phyloP scores from a whole-genome alignment of 1,284 basidiomycete genomes.

The Ceratobasidium sp. region DNA sequence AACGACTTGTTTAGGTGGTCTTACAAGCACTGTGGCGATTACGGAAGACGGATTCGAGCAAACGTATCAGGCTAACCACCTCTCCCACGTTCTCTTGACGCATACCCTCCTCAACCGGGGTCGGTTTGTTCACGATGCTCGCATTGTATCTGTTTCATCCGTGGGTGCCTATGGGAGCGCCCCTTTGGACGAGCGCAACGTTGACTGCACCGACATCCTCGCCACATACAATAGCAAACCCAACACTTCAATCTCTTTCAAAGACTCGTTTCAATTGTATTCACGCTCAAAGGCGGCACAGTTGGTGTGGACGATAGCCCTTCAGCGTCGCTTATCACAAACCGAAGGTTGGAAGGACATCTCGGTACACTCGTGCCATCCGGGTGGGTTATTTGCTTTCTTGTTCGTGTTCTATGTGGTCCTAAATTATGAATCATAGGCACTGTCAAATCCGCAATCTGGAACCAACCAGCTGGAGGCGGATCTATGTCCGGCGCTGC shows the following conservation, averaged over 20 bases:
- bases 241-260: slow-evolving; percentile 5
- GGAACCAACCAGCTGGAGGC: background rate
- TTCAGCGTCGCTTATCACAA: slow-evolving; percentile 16
- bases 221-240: slow-evolving; percentile 3
- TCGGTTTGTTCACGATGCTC: slow-evolving; percentile 21
- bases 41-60: slow-evolving; percentile 44
- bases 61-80: slow-evolving; percentile 42
- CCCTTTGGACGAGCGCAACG: slow-evolving; percentile 28
- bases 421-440: background rate
- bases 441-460: background rate
- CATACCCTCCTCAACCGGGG: slow-evolving; percentile 37
- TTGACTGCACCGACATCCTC: slow-evolving; percentile 33
- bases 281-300: slow-evolving; percentile 36
- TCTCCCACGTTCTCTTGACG: slow-evolving; percentile 40
- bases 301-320: slow-evolving; percentile 32
- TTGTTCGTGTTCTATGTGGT: background rate
- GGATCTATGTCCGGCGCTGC: background rate
- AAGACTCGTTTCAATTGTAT: slow-evolving; percentile 27
- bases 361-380: slow-evolving; percentile 40
- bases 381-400: background rate
- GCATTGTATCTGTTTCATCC: slow-evolving; percentile 40
- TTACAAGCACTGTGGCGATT: slow-evolving; percentile 9
- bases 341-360: slow-evolving; percentile 26
- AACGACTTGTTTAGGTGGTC: slow-evolving; percentile 21
- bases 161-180: slow-evolving; percentile 27